These are phyloP conservation scores for Umbellularia californica DNA, from an alignment of 164 flowering plant species.

Conservation along the genomic window DNA sequence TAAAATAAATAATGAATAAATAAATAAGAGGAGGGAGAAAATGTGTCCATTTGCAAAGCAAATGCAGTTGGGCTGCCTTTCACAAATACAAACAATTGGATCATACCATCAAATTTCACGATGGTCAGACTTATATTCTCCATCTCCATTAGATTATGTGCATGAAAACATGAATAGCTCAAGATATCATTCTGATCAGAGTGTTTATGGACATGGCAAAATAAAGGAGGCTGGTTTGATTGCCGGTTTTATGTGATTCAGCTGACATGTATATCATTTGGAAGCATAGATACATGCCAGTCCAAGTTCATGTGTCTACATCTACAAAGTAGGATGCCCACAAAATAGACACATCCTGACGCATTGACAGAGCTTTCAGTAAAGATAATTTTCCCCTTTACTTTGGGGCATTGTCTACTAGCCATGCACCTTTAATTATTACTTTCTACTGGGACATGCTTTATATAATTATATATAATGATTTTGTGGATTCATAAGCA, in stretches of 20 bases:
- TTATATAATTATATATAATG: no score
- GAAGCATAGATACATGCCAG: no score
- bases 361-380: background rate
- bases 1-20: background rate
- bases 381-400: background rate
- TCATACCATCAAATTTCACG: no score
- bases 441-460: background rate
- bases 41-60: no score
- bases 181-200: no score
- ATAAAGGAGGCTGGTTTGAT: background rate
- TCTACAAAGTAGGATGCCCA: background rate
- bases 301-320: background rate
- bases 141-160: no score
- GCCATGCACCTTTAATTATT: background rate
- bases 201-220: no score
- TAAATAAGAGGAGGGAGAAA: background rate
- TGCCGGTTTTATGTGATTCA: background rate
- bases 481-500: background rate
- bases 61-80: no score
- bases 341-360: background rate
- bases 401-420: background rate
- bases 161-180: no score
- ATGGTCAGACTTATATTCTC: no score
- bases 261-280: no score
- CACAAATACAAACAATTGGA: no score